A percentile compares a stretch with the other conserved stretches of the same genome.
phyloP scores from a whole-genome alignment of 768 basidiomycete genomes.

The Tubosaeta sp. region DNA sequence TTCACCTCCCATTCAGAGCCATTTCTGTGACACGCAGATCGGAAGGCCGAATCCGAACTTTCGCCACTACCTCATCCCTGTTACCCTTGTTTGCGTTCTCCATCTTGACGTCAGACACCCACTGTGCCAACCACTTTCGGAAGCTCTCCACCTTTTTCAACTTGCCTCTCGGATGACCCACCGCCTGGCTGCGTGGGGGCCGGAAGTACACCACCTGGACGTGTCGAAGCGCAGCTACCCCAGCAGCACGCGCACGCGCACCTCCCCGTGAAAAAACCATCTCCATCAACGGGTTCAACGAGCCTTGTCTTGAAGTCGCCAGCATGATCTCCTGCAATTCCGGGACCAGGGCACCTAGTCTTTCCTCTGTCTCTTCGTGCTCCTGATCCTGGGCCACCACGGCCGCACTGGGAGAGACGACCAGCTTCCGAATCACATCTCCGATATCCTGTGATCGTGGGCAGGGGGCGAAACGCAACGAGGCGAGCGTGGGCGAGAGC shows the following conservation, averaged over 20 bases:
- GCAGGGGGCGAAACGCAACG: constrained; percentile 10
- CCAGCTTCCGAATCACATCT: constrained; percentile 6
- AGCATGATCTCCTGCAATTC: constrained; percentile 12
- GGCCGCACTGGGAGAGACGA: background rate
- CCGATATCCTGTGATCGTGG: constrained; percentile 9
- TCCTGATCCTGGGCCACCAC: background rate
- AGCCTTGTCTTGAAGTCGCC: constrained; percentile 7
- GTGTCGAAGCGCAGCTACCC: constrained; percentile 6
- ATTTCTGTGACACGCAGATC: too few relatives aligned
- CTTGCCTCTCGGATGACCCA: background rate
- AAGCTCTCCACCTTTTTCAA: background rate
- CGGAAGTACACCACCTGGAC: constrained; percentile 2
- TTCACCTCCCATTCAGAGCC: too few relatives aligned
- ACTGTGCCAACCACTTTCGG: background rate
- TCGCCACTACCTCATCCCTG: constrained; percentile 1
- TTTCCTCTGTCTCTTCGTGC: too few relatives aligned
- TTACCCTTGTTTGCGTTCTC: background rate
- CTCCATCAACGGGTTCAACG: constrained; percentile 6
- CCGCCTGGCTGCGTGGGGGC: background rate
- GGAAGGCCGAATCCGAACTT: too few relatives aligned
- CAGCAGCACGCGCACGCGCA: background rate
- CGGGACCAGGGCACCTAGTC: background rate
- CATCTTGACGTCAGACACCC: background rate
- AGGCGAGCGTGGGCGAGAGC: constrained; percentile 6
- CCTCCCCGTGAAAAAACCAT: constrained; percentile 11